phyloP scores from a whole-genome alignment of 2,329 filamentous ascomycete genomes.

The Diaporthe capsici region DNA sequence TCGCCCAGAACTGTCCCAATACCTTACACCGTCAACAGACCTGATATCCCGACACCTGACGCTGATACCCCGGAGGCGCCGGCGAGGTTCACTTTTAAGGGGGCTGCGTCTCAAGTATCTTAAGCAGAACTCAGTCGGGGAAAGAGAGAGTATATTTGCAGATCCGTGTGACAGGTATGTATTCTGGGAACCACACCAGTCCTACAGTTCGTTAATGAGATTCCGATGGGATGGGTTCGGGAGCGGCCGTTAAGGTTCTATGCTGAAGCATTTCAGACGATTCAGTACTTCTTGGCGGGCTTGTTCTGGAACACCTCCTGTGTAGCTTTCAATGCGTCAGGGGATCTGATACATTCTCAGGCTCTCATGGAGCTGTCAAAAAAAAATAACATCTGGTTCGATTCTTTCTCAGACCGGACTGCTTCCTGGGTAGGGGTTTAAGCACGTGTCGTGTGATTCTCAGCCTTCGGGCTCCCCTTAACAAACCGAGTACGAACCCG shows the following conservation, averaged over 20 bases:
- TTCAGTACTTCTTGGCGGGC: neutral
- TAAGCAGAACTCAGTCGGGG: neutral
- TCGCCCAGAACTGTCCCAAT: neutral
- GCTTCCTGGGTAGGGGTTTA: neutral
- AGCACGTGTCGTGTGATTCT: neutral
- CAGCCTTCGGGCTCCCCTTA: neutral
- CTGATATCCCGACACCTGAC: neutral
- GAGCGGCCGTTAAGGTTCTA: slow-evolving; percentile 2
- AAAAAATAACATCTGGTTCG: neutral
- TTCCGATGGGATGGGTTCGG: neutral
- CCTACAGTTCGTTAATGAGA: too few relatives aligned
- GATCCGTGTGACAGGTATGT: neutral
- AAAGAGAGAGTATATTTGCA: neutral
- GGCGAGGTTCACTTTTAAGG: neutral
- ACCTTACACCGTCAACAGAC: neutral
- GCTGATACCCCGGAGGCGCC: neutral
- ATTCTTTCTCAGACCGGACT: neutral
- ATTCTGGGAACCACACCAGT: neutral
- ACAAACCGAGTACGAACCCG: neutral
- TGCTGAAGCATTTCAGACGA: slow-evolving; percentile 13
- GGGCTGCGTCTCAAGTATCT: neutral
- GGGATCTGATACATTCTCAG: neutral
- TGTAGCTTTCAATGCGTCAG: neutral
- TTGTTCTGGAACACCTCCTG: slow-evolving; percentile 4
- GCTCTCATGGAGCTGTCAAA: neutral